These are phyloP conservation scores for Suillus alpinus DNA, from an alignment of 768 basidiomycete species.

Conservation along the genomic window DNA sequence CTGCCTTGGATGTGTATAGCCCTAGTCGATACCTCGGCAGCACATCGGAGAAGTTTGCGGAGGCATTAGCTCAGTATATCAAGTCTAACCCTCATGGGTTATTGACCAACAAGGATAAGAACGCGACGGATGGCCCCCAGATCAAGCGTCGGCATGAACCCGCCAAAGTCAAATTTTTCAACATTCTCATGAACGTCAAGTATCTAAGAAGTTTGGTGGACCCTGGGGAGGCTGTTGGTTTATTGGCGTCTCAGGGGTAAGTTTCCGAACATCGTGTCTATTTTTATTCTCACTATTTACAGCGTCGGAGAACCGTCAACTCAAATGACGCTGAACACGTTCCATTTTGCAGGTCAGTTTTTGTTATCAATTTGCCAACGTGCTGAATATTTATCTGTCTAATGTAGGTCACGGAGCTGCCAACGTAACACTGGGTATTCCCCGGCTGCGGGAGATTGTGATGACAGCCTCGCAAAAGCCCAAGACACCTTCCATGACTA, in stretches of 20 bases:
- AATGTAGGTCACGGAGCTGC: conserved; percentile 93
- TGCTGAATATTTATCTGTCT: conserved; percentile 4
- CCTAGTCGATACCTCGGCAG: conserved; percentile 82
- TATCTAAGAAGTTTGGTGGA: conserved; percentile 94
- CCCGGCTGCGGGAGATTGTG: conserved; percentile 96
- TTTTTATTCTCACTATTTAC: conserved; percentile 1
- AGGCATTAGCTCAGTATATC: conserved; percentile 74
- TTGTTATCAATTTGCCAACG: background rate
- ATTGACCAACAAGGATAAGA: conserved; percentile 42
- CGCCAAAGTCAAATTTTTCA: conserved; percentile 61
- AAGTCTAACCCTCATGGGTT: conserved; percentile 64
- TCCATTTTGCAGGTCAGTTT: conserved; percentile 91
- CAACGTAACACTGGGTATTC: conserved; percentile 98
- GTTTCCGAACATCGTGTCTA: conserved; percentile 19
- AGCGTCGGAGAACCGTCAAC: conserved; percentile 99
- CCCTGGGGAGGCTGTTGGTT: conserved; percentile 97
- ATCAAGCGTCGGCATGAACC: conserved; percentile 46
- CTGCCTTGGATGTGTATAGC: conserved; percentile 70
- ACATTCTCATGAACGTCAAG: conserved; percentile 82
- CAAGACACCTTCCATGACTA: conserved; percentile 96
- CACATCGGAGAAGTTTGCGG: conserved; percentile 90
- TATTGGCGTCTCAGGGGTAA: conserved; percentile 96
- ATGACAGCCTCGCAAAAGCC: conserved; percentile 97
- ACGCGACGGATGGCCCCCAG: conserved; percentile 35
- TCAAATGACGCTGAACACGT: conserved; percentile 99